These are phyloP conservation scores for Pseudohyphozyma bogoriensis DNA, from an alignment of 768 basidiomycete genomes.

Conservation along the genomic window DNA sequence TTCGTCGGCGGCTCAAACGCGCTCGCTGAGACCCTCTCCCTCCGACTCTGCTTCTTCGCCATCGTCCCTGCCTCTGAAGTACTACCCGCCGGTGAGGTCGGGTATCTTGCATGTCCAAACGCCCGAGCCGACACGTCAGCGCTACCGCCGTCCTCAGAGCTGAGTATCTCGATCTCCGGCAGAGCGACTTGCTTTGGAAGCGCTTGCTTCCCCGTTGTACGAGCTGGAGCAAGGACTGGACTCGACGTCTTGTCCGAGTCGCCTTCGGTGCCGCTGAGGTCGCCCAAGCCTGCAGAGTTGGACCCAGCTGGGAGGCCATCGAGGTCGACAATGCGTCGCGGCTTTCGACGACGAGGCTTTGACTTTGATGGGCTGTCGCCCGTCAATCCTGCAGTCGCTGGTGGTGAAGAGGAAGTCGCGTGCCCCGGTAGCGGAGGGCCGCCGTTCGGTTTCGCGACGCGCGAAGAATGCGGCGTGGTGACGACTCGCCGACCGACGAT, in stretches of 20 bases:
- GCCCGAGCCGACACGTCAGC: too few species aligned
- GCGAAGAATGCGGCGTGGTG: slow-evolving; percentile 11
- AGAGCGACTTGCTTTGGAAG: too few species aligned
- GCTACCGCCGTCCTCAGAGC: too few species aligned
- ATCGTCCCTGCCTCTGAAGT: too few species aligned
- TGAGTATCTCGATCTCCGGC: too few species aligned
- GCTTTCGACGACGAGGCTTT: slow-evolving; percentile 47
- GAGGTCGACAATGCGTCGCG: slow-evolving; percentile 69
- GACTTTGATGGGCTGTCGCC: slow-evolving; percentile 35
- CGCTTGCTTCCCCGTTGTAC: too few species aligned
- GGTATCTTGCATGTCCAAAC: too few species aligned
- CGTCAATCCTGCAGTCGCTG: too few species aligned
- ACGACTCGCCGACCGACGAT: slow-evolving; percentile 21
- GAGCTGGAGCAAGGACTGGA: too few species aligned
- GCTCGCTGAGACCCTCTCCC: background rate
- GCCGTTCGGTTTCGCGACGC: background rate
- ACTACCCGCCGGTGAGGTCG: slow-evolving; percentile 6
- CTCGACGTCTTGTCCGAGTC: slow-evolving; percentile 34
- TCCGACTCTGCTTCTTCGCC: too few species aligned
- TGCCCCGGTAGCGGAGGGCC: background rate
- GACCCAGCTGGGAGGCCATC: slow-evolving; percentile 38
- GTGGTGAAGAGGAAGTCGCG: slow-evolving; percentile 4
- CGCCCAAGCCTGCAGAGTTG: background rate
- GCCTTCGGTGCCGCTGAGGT: background rate
- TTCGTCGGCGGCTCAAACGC: background rate